Evolutionary conservation across 345 rosid species (phyloP), one percentile per base, ranked within the genome.

Genomic region (Aquilaria malaccensis): DNA sequence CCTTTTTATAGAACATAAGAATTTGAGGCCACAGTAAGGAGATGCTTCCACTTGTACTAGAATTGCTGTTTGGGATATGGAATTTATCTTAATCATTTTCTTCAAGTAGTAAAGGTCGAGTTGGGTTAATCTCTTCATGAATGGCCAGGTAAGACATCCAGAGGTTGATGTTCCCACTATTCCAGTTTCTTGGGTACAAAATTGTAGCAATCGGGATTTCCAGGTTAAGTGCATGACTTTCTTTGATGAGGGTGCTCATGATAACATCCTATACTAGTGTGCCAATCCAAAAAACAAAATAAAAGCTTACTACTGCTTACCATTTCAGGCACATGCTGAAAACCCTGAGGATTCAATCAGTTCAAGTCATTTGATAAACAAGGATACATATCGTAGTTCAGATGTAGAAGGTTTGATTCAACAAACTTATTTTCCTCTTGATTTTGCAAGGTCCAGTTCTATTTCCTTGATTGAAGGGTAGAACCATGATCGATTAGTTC

Each of bases 401-500:
- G 52, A 61, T 10, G 52, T 11, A 33, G 33, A 56, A 73, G 73
- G 77, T 69, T 58, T 61, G 64, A 6, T 29, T 53, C 56, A 6
- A 59, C 48, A 58, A 41, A n/a, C 13, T 22, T 13, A n/a, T 61
- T 60, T 56, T 65, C 14, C 14, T 13, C 22, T 50, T 9, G 7
- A 50, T 37, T 15, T 22, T 51, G 65, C 22, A 61, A 51, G 22
- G 52, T 51, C n/a, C 15, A 31, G 61, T 50, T 50, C 10, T 61
- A 61, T 50, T 50, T 61, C 13, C 56, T 61, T 50, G 45, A 13
- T 45, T 11, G 33, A n/a, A 1, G n/a, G 32, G 47, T 50, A 7
- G 30, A 50, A 14, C 22, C 64, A 33, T n/a, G 46, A 49, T 41
- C 43, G 50, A 37, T 33, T 37, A 9, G 43, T 9, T 37, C 3